These are phyloP conservation scores for Syzygium malaccense DNA, from an alignment of 441 rosid species.

Conservation along the genomic window DNA sequence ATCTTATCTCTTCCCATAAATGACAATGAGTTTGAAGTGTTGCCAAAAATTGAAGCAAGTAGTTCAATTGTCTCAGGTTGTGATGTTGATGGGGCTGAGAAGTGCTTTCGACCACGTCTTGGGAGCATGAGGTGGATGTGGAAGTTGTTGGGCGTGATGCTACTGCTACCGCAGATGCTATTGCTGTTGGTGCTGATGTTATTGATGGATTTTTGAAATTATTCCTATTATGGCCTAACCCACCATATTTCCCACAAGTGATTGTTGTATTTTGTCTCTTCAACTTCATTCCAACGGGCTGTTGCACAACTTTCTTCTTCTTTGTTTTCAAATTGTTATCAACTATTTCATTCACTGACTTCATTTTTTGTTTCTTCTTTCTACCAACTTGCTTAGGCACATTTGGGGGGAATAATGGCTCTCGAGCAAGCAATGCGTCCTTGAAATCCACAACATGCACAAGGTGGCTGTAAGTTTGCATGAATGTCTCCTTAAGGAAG, in stretches of 20 bases:
- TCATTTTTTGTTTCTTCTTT: not conserved
- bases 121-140: not conserved
- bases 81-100: not conserved
- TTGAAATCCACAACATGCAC: not conserved
- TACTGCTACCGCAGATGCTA: rapidly evolving
- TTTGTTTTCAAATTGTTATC: too few relatives aligned
- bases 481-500: not conserved
- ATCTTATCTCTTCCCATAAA: not conserved
- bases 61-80: not conserved
- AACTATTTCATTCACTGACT: not conserved
- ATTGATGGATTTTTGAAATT: too few relatives aligned
- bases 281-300: not conserved
- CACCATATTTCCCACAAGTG: too few relatives aligned
- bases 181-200: not conserved
- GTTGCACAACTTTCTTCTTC: not conserved
- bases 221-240: too few relatives aligned
- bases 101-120: not conserved
- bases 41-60: not conserved
- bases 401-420: too few relatives aligned
- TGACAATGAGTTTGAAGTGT: not conserved
- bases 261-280: too few relatives aligned
- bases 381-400: not conserved
- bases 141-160: too few relatives aligned
- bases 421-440: not conserved
- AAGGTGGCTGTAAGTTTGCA: not conserved